phyloP scores from a whole-genome alignment of 495 filamentous ascomycete genomes.

The Penicillium longicatenatum region DNA sequence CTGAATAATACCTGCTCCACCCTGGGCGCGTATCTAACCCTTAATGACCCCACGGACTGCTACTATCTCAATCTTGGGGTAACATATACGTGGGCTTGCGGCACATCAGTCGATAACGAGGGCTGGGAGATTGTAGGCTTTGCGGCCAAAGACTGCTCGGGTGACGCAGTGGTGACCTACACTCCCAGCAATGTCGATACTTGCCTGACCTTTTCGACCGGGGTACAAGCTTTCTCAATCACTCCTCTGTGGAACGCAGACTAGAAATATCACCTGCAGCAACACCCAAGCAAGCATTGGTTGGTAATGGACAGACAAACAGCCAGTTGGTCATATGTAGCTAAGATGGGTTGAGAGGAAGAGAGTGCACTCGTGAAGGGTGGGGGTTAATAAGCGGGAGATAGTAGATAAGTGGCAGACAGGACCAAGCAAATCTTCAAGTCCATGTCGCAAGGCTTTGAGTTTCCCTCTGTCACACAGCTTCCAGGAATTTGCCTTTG shows the following conservation, averaged over 20 bases:
- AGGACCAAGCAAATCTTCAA: too few relatives aligned
- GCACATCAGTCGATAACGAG: background rate
- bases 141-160: background rate
- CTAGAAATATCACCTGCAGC: too few relatives aligned
- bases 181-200: background rate
- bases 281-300: too few relatives aligned
- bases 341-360: too few relatives aligned
- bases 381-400: too few relatives aligned
- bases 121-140: slow-evolving; percentile 1
- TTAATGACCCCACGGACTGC: background rate
- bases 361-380: too few relatives aligned
- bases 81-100: background rate
- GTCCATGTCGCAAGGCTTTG: too few relatives aligned
- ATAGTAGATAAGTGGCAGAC: too few relatives aligned
- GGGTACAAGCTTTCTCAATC: background rate
- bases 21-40: background rate
- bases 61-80: background rate
- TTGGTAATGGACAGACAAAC: too few relatives aligned
- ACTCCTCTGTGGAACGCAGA: slow-evolving; percentile 1
- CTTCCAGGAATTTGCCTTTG: too few relatives aligned
- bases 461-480: too few relatives aligned
- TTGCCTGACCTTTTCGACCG: background rate
- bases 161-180: background rate
- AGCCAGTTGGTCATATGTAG: too few relatives aligned
- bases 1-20: background rate